Percentiles rank a stretch among this genome's conserved stretches.
Evolutionary conservation across 169 alveolate genomes (phyloP).

Genomic region (Cryptosporidium muris): DNA sequence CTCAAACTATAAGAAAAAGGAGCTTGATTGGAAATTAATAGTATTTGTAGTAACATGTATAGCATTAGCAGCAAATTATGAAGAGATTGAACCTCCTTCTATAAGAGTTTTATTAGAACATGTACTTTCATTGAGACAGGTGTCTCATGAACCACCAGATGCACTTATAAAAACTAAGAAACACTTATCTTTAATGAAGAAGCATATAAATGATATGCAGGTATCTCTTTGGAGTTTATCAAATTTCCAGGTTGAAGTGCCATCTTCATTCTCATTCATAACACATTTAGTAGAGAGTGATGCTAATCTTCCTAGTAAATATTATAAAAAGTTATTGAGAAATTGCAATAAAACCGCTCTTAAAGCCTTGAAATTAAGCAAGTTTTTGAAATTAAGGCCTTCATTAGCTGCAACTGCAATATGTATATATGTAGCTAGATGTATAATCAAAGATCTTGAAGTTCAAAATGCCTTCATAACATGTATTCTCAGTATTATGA

Average conservation of each 20-base stretch:
- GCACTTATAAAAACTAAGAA: not conserved
- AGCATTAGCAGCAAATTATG: conserved; percentile 37
- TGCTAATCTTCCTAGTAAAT: conserved; percentile 4
- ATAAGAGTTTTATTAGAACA: not conserved
- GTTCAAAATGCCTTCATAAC: too few relatives aligned
- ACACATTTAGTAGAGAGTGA: conserved; percentile 16
- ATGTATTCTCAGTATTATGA: too few relatives aligned
- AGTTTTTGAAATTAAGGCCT: too few relatives aligned
- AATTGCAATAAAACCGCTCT: too few relatives aligned
- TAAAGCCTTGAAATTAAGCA: too few relatives aligned
- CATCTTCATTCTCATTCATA: conserved; percentile 42
- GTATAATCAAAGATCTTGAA: too few relatives aligned
- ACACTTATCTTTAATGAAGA: conserved; percentile 4
- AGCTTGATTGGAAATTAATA: not conserved
- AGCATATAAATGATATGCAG: conserved; percentile 25
- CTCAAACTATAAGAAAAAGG: not conserved
- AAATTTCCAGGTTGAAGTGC: conserved; percentile 25
- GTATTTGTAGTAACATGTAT: conserved; percentile 5
- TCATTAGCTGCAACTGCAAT: too few relatives aligned
- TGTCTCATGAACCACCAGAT: too few relatives aligned
- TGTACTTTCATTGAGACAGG: conserved; percentile 1
- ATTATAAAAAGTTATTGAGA: too few relatives aligned
- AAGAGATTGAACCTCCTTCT: conserved; percentile 33
- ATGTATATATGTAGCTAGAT: too few relatives aligned
- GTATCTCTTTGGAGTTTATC: conserved; percentile 18